Base-by-base conservation (phyloP, 1,284 basidiomycete species). In the Ceratobasidium sp. region DNA sequence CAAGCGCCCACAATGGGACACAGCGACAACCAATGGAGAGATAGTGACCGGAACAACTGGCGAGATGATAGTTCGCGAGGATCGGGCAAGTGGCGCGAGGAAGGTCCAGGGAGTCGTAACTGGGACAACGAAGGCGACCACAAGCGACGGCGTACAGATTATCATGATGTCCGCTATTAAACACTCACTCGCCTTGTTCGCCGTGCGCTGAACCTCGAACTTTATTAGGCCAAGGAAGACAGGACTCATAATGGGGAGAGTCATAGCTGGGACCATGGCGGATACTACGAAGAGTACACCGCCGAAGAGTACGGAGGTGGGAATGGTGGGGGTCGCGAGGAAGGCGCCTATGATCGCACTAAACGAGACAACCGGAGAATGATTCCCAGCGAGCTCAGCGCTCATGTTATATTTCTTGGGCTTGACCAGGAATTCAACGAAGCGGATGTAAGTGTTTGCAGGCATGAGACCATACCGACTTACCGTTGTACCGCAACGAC, bases 381-480 rank as follows among this genome's bases (percentile, higher is more conserved):
- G 66, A 86, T 89, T 74, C 90, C 92, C 37, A 94, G 92, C 80
- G 92, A 95, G 82, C 91, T 93, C 69, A 94, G 92, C 82, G 90
- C 91, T 34, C 93, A 97, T 85, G 92, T 97, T 81, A 96, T 97
- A 81, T 96, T 97, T 83, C 89, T 97, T 73, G 95, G 95, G 66
- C 85, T 97, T 75, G 95, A 97, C 83, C 89, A 91, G 71, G 94
- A 95, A 83, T 93, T 96, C 81, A 92, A 92, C 56, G 95, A 97
- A 86, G 90, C 91, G 80, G 95, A 96, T 86, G 95, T 97, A 83
- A 85, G 92, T 89, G 81, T 82, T 85, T 77, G 79, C 74, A 76
- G 83, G 15, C 6, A n/a, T 19, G 22, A 9, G 4, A 43, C 5
- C 34, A 59, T n/a, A 32, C 11, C 49, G 5, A 59, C 40, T 49